Evolutionary conservation across 164 flowering plant genomes (phyloP).

Genomic region (Chimonanthus praecox): DNA sequence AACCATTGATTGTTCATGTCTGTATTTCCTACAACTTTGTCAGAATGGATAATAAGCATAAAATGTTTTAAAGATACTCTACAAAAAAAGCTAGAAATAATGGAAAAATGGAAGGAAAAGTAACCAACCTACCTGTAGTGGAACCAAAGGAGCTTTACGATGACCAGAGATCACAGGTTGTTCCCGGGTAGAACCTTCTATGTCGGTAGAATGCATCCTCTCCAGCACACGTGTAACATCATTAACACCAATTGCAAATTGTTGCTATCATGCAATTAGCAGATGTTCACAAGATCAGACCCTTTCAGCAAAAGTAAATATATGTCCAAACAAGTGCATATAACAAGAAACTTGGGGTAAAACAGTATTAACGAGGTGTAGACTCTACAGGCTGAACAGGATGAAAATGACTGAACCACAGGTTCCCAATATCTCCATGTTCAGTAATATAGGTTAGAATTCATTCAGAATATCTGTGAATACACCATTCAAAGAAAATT

Average conservation of each 20-base stretch:
- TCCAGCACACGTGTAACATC: slow-evolving; percentile 83
- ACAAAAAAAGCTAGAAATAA: not conserved
- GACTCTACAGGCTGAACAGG: not conserved
- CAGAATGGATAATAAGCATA: not conserved
- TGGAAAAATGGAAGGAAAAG: not conserved
- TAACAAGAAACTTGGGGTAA: not conserved
- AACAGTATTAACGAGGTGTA: not conserved
- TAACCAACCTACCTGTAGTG: slow-evolving; percentile 47
- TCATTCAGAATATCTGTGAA: not conserved
- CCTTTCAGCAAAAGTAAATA: not conserved
- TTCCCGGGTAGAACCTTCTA: slow-evolving; percentile 8
- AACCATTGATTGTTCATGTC: not conserved
- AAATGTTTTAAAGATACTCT: not conserved
- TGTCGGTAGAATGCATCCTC: slow-evolving; percentile 43
- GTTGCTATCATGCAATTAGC: slow-evolving; percentile 41
- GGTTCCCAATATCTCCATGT: not conserved
- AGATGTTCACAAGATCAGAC: not conserved
- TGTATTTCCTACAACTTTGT: not conserved
- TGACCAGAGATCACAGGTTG: slow-evolving; percentile 6
- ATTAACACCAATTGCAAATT: slow-evolving; percentile 83
- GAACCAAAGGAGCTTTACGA: slow-evolving; percentile 25
- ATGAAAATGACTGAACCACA: not conserved
- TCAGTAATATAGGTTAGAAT: not conserved
- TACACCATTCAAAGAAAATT: not conserved
- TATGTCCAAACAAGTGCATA: not conserved